Percentiles rank a stretch among this genome's conserved stretches.
phyloP scores from a whole-genome alignment of 163 green algal species.

The Botryococcus braunii region DNA sequence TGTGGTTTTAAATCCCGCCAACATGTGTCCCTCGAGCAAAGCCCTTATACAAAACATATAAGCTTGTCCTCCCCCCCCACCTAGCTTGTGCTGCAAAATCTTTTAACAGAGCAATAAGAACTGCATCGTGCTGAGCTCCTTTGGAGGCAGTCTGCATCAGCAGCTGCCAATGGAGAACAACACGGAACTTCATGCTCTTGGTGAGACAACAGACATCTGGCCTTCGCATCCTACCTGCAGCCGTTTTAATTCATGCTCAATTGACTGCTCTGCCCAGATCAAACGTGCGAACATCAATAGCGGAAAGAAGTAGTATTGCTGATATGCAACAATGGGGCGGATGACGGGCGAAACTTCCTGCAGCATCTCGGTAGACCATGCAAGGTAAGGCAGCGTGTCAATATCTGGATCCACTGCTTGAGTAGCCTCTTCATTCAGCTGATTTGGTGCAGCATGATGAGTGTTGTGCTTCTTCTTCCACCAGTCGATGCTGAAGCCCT shows the following conservation, averaged over 20 bases:
- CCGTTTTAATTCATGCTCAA: conserved; percentile 15
- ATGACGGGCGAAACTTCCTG: conserved; percentile 22
- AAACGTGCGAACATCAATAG: conserved; percentile 53
- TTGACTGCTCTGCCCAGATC: conserved; percentile 41
- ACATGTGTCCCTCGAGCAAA: too few relatives aligned
- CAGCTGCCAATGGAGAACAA: too few relatives aligned
- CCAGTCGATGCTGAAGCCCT: conserved; percentile 60
- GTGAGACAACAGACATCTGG: too few relatives aligned
- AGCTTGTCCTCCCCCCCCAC: too few relatives aligned
- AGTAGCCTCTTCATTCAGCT: conserved; percentile 33
- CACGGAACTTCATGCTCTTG: too few relatives aligned
- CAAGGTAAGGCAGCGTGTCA: conserved; percentile 63
- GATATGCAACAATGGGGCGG: conserved; percentile 32
- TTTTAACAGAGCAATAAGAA: too few relatives aligned
- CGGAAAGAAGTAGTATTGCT: conserved; percentile 57
- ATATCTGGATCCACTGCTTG: conserved; percentile 61
- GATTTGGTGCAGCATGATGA: conserved; percentile 62
- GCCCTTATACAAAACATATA: too few relatives aligned
- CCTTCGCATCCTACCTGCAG: too few relatives aligned
- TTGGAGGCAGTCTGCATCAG: too few relatives aligned
- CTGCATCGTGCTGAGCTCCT: too few relatives aligned
- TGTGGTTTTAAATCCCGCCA: too few relatives aligned
- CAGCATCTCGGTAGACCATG: conserved; percentile 52
- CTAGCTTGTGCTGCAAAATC: too few relatives aligned
- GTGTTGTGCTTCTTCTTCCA: conserved; percentile 76